Conservation (phyloP, 352 stramenopile species). For the Halophytophthora polymorphica region DNA sequence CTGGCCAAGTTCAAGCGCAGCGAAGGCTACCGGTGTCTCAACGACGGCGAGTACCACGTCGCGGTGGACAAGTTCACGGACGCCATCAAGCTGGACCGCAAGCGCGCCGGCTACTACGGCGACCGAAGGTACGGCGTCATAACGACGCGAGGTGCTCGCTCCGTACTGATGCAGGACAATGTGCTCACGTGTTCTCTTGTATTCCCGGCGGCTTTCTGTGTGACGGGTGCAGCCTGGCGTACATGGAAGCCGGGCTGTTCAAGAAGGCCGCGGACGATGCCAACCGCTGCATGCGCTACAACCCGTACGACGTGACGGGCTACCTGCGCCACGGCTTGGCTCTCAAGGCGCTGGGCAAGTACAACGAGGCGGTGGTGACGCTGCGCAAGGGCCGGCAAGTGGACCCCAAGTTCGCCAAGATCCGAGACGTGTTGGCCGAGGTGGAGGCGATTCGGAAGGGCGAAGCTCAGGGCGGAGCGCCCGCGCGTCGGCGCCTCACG, state of each 20-base stretch:
- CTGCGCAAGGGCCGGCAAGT: conserved; percentile 70
- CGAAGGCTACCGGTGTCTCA: conserved; percentile 91
- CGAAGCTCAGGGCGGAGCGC: conserved; percentile 1
- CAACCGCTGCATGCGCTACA: conserved; percentile 89
- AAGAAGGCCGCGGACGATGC: conserved; percentile 89
- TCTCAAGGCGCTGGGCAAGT: conserved; percentile 80
- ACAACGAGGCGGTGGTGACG: conserved; percentile 62
- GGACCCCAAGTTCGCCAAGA: conserved; percentile 66
- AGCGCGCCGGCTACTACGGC: conserved; percentile 89
- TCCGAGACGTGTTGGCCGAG: conserved; percentile 53
- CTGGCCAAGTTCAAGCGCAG: conserved; percentile 64
- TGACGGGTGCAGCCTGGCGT: conserved; percentile 47
- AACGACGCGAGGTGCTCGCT: no score
- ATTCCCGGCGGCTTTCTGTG: conserved; percentile 2
- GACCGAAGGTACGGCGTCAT: conserved; percentile 70
- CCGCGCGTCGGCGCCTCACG: conserved; percentile 23
- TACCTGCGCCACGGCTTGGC: conserved; percentile 93
- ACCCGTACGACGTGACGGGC: conserved; percentile 90
- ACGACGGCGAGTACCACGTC: conserved; percentile 81
- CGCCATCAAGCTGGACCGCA: conserved; percentile 87
- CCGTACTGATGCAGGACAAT: no score
- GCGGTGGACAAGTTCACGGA: conserved; percentile 93
- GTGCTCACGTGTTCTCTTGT: not conserved
- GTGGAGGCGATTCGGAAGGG: conserved; percentile 37
- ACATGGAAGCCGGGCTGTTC: conserved; percentile 56